phyloP scores from a whole-genome alignment of 1,284 basidiomycete species.

The Malassezia obtusa region DNA sequence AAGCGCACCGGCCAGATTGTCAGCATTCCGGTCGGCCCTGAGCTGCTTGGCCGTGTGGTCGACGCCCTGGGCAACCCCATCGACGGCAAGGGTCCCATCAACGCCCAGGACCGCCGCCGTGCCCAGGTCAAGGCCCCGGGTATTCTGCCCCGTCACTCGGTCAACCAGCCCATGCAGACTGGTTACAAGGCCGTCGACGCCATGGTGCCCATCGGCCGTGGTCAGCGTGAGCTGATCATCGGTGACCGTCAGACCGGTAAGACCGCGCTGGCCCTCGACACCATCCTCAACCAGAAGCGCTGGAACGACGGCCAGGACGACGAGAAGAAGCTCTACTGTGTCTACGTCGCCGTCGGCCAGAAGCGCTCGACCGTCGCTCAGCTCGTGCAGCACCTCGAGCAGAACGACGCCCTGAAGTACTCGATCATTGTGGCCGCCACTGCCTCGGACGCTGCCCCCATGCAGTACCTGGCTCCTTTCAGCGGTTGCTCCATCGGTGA shows the following conservation, averaged over 20 bases:
- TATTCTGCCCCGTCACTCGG: conserved; percentile 95
- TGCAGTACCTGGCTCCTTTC: conserved; percentile 99
- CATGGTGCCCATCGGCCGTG: conserved; percentile 99
- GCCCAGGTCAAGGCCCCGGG: conserved; percentile 97
- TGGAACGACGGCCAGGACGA: conserved; percentile 98
- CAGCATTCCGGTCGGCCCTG: conserved; percentile 94
- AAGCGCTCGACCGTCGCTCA: conserved; percentile 99
- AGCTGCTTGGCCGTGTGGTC: conserved; percentile 92
- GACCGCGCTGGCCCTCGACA: conserved; percentile 96
- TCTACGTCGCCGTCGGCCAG: conserved; percentile 97
- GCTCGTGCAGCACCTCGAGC: conserved; percentile 97
- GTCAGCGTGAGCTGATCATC: conserved; percentile 99
- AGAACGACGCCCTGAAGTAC: conserved; percentile 99
- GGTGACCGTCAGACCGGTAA: conserved; percentile 99
- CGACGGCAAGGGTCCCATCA: conserved; percentile 95
- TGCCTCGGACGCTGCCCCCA: conserved; percentile 93
- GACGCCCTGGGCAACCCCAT: conserved; percentile 99
- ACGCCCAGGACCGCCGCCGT: conserved; percentile 82
- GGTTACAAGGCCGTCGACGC: conserved; percentile 99
- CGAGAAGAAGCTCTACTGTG: conserved; percentile 96
- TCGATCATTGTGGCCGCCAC: conserved; percentile 97
- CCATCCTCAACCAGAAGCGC: conserved; percentile 99
- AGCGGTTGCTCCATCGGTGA: conserved; percentile 99
- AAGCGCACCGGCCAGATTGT: conserved; percentile 99
- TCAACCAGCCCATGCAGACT: conserved; percentile 99